phyloP scores from a whole-genome alignment of 2,329 filamentous ascomycete species.

The Neophaeococcomyces mojaviensis region DNA sequence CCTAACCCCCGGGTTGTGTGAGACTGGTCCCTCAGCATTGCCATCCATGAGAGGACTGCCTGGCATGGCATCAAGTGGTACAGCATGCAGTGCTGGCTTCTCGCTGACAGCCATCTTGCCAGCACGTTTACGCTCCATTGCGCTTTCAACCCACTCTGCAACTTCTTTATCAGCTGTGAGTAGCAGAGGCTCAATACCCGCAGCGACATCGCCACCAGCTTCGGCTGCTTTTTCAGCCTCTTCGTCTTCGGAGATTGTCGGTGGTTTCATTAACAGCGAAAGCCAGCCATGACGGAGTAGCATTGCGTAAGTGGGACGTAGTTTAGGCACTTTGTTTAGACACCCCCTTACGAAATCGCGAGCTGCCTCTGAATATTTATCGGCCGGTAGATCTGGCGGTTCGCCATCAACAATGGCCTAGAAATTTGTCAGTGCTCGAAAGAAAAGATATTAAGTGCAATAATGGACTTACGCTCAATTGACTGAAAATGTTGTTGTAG shows the following conservation, averaged over 20 bases:
- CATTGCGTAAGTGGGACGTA: constrained; percentile 89
- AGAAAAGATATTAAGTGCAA: constrained; percentile 2
- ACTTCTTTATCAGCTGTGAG: constrained; percentile 70
- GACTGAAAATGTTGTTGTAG: constrained; percentile 96
- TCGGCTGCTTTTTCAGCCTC: constrained; percentile 51
- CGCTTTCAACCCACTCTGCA: constrained; percentile 70
- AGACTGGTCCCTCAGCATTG: constrained; percentile 3
- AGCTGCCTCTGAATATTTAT: constrained; percentile 70
- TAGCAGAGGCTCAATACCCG: constrained; percentile 31
- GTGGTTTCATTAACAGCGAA: constrained; percentile 63
- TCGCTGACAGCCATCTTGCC: constrained; percentile 48
- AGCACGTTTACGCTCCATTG: constrained; percentile 58
- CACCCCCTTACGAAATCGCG: constrained; percentile 83
- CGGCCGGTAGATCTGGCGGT: constrained; percentile 75
- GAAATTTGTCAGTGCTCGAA: constrained; percentile 18
- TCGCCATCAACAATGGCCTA: constrained; percentile 97
- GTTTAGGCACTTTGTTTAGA: constrained; percentile 83
- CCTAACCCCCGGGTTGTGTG: constrained; percentile 15
- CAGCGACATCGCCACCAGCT: constrained; percentile 33
- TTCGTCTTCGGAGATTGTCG: constrained; percentile 63
- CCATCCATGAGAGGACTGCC: constrained; percentile 26
- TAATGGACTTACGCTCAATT: constrained; percentile 70
- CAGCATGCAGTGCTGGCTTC: constrained; percentile 80
- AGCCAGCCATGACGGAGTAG: constrained; percentile 88
- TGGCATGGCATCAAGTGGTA: constrained; percentile 66